Conservation (phyloP, 1,284 basidiomycete species). For the Rhodotorula sp. region DNA sequence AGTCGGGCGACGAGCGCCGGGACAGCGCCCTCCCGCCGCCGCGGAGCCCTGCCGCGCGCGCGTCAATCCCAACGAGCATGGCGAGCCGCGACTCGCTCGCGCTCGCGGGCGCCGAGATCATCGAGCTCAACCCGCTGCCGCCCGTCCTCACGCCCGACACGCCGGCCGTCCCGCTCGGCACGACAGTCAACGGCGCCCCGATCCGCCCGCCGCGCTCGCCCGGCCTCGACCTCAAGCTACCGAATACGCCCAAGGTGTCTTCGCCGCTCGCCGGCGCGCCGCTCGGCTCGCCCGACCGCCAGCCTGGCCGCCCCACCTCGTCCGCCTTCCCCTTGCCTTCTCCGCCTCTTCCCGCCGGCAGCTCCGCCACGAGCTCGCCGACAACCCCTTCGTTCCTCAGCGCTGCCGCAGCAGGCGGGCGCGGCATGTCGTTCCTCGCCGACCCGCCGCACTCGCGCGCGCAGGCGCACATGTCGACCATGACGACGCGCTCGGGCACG, state of each 20-base stretch:
- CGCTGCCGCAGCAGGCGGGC: not conserved
- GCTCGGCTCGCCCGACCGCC: slow-evolving; percentile 6
- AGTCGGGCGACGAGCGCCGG: not conserved
- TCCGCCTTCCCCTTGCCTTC: slow-evolving; percentile 15
- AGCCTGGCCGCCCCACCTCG: not conserved
- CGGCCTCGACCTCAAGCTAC: slow-evolving; percentile 45
- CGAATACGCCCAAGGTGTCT: slow-evolving; percentile 21
- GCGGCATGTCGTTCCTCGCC: slow-evolving; percentile 28
- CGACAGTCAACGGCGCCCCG: slow-evolving; percentile 40
- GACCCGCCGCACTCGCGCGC: slow-evolving; percentile 29
- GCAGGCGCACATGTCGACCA: slow-evolving; percentile 36
- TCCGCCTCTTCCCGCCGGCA: not conserved
- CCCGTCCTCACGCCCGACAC: slow-evolving; percentile 36
- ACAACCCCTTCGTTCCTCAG: slow-evolving; percentile 12
- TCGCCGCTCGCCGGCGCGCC: slow-evolving; percentile 31
- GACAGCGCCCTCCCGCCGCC: not conserved
- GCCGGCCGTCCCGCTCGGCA: slow-evolving; percentile 40
- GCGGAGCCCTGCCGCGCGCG: slow-evolving; percentile 5
- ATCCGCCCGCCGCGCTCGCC: slow-evolving; percentile 46
- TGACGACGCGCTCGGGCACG: slow-evolving; percentile 31
- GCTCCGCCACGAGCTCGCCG: not conserved
- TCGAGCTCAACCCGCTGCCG: slow-evolving; percentile 36
- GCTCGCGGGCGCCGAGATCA: slow-evolving; percentile 32
- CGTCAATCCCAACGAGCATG: slow-evolving; percentile 35
- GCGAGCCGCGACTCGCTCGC: slow-evolving; percentile 38